These are phyloP conservation scores for Dentipellis sp. DNA, from an alignment of 768 basidiomycete species.

Conservation along the genomic window DNA sequence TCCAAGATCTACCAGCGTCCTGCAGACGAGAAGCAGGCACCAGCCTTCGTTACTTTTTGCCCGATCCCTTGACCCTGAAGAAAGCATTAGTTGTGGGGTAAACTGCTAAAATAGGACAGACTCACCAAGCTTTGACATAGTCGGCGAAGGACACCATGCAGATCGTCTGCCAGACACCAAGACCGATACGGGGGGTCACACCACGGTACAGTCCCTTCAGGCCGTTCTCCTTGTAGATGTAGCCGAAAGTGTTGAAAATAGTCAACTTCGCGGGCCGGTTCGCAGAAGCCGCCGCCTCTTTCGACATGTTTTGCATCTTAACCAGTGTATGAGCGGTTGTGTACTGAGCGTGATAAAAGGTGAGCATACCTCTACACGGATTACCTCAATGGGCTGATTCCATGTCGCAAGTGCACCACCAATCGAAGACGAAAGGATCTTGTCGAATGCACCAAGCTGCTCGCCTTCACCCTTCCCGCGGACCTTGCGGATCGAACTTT, in stretches of 20 bases:
- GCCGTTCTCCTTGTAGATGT: constrained; percentile 95
- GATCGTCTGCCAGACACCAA: constrained; percentile 95
- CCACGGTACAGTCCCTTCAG: constrained; percentile 95
- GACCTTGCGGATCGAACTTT: constrained; percentile 64
- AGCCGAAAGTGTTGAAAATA: constrained; percentile 83
- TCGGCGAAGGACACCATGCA: constrained; percentile 99
- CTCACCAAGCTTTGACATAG: constrained; percentile 82
- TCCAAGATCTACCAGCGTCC: not conserved
- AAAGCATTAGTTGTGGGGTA: not conserved
- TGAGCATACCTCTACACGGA: constrained; percentile 80
- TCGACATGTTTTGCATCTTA: constrained; percentile 99
- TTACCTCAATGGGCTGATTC: constrained; percentile 98
- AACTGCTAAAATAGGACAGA: not conserved
- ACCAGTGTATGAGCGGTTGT: not conserved
- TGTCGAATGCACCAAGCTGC: constrained; percentile 67
- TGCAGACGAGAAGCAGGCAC: not conserved
- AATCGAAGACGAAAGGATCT: constrained; percentile 79
- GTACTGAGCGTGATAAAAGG: not conserved
- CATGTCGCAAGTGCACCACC: constrained; percentile 96
- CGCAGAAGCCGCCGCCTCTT: constrained; percentile 46
- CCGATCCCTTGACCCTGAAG: constrained; percentile 39
- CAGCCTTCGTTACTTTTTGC: not conserved
- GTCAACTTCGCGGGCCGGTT: constrained; percentile 90
- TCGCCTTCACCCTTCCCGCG: constrained; percentile 77
- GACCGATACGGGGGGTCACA: constrained; percentile 91